Evolutionary conservation across 75 land plant genomes (phyloP).

Genomic region (Isoetes taiwanensis): DNA sequence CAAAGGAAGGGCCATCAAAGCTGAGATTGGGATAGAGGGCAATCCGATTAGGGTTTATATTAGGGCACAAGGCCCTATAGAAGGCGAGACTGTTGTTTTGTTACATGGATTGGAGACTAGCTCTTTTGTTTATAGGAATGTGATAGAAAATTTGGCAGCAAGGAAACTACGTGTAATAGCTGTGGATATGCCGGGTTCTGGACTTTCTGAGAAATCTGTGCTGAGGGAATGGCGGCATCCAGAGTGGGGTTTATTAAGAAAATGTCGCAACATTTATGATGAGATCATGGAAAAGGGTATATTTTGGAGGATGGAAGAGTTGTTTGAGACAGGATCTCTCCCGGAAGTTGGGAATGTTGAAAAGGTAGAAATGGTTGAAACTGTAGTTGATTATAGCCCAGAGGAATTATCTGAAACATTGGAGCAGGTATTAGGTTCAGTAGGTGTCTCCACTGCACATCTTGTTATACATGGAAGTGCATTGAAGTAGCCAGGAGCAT

Average conservation of each 20-base stretch:
- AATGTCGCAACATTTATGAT: conserved; percentile 26
- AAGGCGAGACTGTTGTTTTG: conserved; percentile 34
- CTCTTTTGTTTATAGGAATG: conserved; percentile 46
- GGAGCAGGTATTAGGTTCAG: conserved; percentile 41
- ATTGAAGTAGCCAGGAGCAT: conserved; percentile 29
- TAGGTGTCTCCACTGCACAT: conserved; percentile 51
- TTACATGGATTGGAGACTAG: conserved; percentile 65
- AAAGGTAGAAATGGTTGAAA: conserved; percentile 17
- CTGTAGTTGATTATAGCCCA: conserved; percentile 1
- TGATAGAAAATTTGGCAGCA: conserved; percentile 24
- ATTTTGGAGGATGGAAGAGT: conserved; percentile 71
- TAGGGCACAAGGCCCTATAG: conserved; percentile 22
- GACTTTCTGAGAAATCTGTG: conserved; percentile 48
- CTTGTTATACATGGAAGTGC: conserved; percentile 75
- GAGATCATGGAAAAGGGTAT: conserved; percentile 72
- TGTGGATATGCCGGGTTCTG: conserved; percentile 69
- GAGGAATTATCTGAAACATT: conserved; percentile 34
- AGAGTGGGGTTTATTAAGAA: conserved; percentile 22
- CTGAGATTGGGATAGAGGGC: conserved; percentile 20
- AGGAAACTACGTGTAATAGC: conserved; percentile 43
- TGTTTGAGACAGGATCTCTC: conserved; percentile 51
- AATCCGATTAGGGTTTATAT: conserved; percentile 46
- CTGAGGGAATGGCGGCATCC: conserved; percentile 15
- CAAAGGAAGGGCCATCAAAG: conserved; percentile 47
- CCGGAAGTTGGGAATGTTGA: conserved; percentile 12